These are phyloP conservation scores for Penicillium dipodomyicola DNA, from an alignment of 495 filamentous ascomycete genomes.

Conservation along the genomic window DNA sequence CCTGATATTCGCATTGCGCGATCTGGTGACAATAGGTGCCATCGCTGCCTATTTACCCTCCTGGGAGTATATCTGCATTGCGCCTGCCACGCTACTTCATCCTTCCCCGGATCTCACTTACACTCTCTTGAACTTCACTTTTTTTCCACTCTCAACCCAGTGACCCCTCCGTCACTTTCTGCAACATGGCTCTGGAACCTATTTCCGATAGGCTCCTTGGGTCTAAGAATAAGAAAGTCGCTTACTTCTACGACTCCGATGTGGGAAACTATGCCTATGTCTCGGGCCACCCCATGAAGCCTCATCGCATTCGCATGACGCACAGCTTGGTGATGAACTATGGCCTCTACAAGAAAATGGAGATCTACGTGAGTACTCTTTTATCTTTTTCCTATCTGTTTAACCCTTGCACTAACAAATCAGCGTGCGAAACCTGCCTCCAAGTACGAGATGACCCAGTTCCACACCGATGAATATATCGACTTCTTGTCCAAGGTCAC, in stretches of 20 bases:
- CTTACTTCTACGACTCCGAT: constrained; percentile 97
- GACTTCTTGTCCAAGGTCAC: constrained; percentile 96
- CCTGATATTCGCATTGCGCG: constrained; percentile 6
- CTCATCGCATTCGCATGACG: constrained; percentile 93
- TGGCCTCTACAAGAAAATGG: constrained; percentile 96
- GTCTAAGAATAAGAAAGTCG: constrained; percentile 69
- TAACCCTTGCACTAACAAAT: constrained; percentile 24
- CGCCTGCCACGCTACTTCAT: constrained; percentile 11
- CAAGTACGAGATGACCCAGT: constrained; percentile 97
- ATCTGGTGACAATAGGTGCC: constrained; percentile 12
- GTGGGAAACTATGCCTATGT: constrained; percentile 98
- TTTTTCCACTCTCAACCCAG: neutral
- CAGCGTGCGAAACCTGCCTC: constrained; percentile 96
- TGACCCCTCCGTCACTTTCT: neutral
- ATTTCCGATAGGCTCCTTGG: constrained; percentile 45
- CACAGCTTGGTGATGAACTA: constrained; percentile 99
- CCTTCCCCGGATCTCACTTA: constrained; percentile 13
- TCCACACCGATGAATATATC: constrained; percentile 99
- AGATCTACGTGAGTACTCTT: constrained; percentile 81
- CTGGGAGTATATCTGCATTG: constrained; percentile 9
- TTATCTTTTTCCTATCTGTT: neutral
- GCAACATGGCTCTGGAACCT: constrained; percentile 46
- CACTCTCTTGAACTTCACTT: constrained; percentile 1
- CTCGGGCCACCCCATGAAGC: constrained; percentile 98
- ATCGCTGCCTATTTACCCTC: neutral